phyloP scores from a whole-genome alignment of 305 asterid species.

The Solanum aculeatissimum region DNA sequence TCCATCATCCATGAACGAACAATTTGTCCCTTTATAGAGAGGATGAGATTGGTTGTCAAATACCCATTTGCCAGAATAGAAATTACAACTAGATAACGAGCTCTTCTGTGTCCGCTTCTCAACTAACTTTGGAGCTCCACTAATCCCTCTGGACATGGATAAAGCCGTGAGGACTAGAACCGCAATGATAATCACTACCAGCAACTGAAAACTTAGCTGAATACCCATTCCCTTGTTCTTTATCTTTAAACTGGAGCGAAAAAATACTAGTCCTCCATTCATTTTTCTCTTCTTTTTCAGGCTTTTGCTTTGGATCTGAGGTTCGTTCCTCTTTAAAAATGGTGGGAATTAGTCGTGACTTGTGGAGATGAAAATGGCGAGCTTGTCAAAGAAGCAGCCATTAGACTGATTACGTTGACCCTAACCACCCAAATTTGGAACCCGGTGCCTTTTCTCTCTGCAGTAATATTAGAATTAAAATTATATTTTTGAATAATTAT shows the following conservation, averaged over 20 bases:
- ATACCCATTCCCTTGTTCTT: neutral
- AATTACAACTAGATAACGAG: conserved; percentile 22
- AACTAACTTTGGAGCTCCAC: neutral
- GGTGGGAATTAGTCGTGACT: neutral
- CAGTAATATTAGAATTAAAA: neutral
- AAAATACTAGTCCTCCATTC: neutral
- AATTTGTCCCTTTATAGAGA: conserved; percentile 29
- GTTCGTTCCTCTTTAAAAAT: neutral
- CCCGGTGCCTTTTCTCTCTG: neutral
- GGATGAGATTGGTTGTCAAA: conserved; percentile 36
- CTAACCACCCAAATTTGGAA: neutral
- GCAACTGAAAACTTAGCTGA: neutral
- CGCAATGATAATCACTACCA: neutral
- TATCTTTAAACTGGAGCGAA: neutral
- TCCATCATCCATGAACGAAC: conserved; percentile 29
- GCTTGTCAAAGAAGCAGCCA: neutral
- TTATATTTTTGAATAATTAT: too few species aligned
- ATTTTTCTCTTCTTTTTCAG: neutral
- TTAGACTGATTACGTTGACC: neutral
- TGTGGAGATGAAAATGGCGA: neutral
- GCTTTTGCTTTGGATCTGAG: neutral
- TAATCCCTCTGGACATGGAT: neutral
- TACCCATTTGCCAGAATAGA: conserved; percentile 59
- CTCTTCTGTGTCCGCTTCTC: neutral
- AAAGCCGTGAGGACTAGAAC: neutral